Percentiles rank a stretch among this genome's conserved stretches.
Conservation (phyloP, 805 yeast species). For the Wickerhamiella cacticola region DNA sequence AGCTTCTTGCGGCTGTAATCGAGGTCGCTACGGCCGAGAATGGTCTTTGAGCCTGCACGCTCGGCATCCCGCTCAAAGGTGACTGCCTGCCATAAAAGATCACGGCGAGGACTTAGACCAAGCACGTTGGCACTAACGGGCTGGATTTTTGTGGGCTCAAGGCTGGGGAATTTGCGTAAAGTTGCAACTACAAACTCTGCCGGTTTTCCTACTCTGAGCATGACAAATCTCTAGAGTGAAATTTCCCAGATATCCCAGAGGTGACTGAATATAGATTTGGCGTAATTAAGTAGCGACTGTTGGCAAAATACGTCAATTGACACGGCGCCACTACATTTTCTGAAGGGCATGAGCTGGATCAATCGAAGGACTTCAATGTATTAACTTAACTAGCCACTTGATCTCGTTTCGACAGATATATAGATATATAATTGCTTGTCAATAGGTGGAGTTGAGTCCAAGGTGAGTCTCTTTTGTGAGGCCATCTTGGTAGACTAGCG, state of each 20-base stretch:
- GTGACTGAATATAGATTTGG: background rate
- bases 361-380: no score
- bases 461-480: no score
- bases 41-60: constrained; percentile 81
- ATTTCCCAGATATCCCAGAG: no score
- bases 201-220: constrained; percentile 28
- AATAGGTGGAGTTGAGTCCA: constrained; percentile 4
- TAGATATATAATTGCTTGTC: constrained; percentile 11
- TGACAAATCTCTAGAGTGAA: no score
- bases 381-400: no score
- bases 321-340: no score
- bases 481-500: no score
- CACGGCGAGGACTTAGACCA: constrained; percentile 72
- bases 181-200: constrained; percentile 67
- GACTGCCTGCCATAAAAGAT: constrained; percentile 87
- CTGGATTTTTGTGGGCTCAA: constrained; percentile 68
- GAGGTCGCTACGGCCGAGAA: constrained; percentile 75
- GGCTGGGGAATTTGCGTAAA: constrained; percentile 72
- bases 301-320: no score
- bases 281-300: no score
- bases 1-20: constrained; percentile 76
- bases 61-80: constrained; percentile 80
- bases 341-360: background rate
- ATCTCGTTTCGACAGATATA: no score
- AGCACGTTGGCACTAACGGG: constrained; percentile 67